Conservation (phyloP, 2,329 filamentous ascomycete species). For the Exophiala bonariae region DNA sequence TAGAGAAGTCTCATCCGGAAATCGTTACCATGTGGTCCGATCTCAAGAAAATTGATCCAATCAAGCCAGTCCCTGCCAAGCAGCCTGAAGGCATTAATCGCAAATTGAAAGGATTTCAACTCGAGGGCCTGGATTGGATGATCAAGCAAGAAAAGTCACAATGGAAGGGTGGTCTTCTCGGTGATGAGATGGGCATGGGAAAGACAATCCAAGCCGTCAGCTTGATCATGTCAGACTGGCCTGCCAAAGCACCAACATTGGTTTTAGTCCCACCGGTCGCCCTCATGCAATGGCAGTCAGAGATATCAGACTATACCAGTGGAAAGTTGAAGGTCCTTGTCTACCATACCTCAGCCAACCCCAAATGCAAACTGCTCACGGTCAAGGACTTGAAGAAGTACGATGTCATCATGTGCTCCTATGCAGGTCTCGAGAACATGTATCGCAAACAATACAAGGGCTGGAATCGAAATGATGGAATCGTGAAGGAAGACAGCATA, state of each 20-base stretch:
- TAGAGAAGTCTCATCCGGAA: conserved; percentile 75
- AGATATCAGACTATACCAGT: conserved; percentile 78
- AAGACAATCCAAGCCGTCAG: conserved; percentile 99
- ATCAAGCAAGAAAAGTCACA: conserved; percentile 78
- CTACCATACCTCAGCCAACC: conserved; percentile 77
- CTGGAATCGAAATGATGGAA: conserved; percentile 74
- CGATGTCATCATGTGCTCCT: conserved; percentile 97
- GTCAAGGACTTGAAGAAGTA: conserved; percentile 75
- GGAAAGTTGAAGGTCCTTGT: conserved; percentile 88
- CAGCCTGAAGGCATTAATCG: conserved; percentile 79
- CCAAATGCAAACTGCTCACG: conserved; percentile 75
- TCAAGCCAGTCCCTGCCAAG: conserved; percentile 63
- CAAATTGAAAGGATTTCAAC: conserved; percentile 86
- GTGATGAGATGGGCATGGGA: conserved; percentile 98
- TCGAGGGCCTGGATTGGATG: conserved; percentile 95
- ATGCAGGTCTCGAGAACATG: conserved; percentile 77
- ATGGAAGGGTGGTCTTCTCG: conserved; percentile 86
- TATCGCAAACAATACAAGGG: conserved; percentile 92
- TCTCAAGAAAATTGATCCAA: conserved; percentile 65
- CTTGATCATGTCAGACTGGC: conserved; percentile 96
- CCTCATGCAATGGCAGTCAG: conserved; percentile 89
- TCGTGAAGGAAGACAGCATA: conserved; percentile 74
- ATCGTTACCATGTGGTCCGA: conserved; percentile 83
- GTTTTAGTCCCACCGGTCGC: conserved; percentile 92
- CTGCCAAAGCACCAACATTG: conserved; percentile 75